Percentiles rank a stretch among this genome's conserved stretches.
Conservation (phyloP, 2,329 filamentous ascomycete genomes). For the Diplodia corticola region DNA sequence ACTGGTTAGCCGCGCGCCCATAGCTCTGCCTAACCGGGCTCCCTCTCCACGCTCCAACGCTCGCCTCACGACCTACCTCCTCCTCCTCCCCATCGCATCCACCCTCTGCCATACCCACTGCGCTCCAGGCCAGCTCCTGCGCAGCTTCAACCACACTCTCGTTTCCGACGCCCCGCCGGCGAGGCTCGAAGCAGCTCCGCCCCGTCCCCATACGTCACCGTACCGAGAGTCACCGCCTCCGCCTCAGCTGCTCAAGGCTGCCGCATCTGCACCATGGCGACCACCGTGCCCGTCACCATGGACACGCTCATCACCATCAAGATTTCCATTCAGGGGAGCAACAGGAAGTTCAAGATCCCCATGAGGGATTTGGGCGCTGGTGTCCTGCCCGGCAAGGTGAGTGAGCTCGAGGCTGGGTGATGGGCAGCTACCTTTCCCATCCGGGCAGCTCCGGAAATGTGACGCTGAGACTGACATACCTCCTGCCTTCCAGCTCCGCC, state of each 20-base stretch:
- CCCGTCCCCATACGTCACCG: slow-evolving; percentile 22
- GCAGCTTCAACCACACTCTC: background rate
- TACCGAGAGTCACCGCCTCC: slow-evolving; percentile 1
- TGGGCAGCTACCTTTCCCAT: background rate
- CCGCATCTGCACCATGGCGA: slow-evolving; percentile 36
- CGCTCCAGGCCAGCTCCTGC: background rate
- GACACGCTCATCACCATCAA: slow-evolving; percentile 85
- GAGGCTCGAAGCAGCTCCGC: slow-evolving; percentile 10
- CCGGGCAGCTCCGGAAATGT: background rate
- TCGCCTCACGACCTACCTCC: background rate
- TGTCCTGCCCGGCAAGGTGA: slow-evolving; percentile 80
- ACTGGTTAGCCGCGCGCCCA: background rate
- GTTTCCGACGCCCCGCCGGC: slow-evolving; percentile 1
- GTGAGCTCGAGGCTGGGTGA: slow-evolving; percentile 34
- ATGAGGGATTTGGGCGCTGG: slow-evolving; percentile 77
- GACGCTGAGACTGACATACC: background rate
- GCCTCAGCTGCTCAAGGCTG: slow-evolving; percentile 24
- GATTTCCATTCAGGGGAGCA: slow-evolving; percentile 72
- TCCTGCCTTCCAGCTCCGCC: slow-evolving; percentile 60
- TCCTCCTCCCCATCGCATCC: background rate
- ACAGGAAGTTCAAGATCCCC: slow-evolving; percentile 84
- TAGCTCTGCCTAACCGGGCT: background rate
- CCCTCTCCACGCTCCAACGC: background rate
- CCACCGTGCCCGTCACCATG: slow-evolving; percentile 53
- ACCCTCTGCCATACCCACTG: background rate